A percentile compares a stretch with the other conserved stretches of the same genome.
phyloP scores from a whole-genome alignment of 202 grass and related monocot species.

The Setaria viridis region DNA sequence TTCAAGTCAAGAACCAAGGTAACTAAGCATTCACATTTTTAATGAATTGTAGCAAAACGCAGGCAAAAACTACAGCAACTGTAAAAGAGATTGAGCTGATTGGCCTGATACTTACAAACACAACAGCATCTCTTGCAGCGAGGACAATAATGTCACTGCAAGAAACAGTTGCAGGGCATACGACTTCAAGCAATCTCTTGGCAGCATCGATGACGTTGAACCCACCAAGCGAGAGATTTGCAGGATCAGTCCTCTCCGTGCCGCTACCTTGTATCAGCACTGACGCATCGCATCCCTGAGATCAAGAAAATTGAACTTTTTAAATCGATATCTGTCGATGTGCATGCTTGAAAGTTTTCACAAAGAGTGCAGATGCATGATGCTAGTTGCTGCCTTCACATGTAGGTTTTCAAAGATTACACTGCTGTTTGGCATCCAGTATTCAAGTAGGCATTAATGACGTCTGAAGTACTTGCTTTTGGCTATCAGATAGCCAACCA shows the following conservation, averaged over 20 bases:
- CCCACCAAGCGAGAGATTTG: slow-evolving; percentile 85
- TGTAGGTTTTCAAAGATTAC: neutral
- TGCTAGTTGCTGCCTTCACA: neutral
- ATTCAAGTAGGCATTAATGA: slow-evolving; percentile 1
- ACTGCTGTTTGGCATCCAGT: neutral
- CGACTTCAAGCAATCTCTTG: slow-evolving; percentile 76
- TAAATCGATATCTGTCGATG: neutral
- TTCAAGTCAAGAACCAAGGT: slow-evolving; percentile 5
- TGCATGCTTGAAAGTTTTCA: neutral
- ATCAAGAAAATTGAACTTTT: neutral
- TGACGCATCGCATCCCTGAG: slow-evolving; percentile 88
- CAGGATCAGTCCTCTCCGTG: slow-evolving; percentile 86
- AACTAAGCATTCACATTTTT: neutral
- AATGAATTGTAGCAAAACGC: neutral
- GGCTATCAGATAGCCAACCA: neutral
- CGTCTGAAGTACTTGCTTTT: neutral
- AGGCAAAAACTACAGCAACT: neutral
- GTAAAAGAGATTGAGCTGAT: neutral
- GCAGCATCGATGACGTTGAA: slow-evolving; percentile 80
- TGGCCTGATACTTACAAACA: slow-evolving; percentile 59
- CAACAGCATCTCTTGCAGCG: slow-evolving; percentile 82
- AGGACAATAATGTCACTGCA: slow-evolving; percentile 93
- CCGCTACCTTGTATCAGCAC: slow-evolving; percentile 79
- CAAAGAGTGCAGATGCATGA: neutral
- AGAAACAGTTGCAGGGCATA: slow-evolving; percentile 84